A percentile compares a stretch with the other conserved stretches of the same genome.
Evolutionary conservation across 1,139 yeast genomes (phyloP).

Genomic region (Sugiyamaella castrensis): DNA sequence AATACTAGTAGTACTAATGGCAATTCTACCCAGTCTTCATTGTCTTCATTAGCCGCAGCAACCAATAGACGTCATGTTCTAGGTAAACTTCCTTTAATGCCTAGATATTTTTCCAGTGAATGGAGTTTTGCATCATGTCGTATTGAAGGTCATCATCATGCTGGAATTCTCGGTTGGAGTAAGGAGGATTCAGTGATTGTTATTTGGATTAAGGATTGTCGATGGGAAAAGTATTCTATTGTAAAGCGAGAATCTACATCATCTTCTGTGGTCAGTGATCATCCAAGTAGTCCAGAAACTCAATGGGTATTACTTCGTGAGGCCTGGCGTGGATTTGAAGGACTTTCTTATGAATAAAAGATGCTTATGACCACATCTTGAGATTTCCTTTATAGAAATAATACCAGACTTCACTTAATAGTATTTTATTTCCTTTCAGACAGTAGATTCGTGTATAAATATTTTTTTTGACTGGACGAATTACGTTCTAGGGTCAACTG

Average conservation of each 20-base stretch:
- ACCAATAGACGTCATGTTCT: slow-evolving; percentile 64
- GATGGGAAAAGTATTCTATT: slow-evolving; percentile 84
- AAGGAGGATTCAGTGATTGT: slow-evolving; percentile 63
- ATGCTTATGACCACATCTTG: too few species aligned
- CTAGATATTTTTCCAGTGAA: slow-evolving; percentile 74
- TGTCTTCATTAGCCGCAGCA: slow-evolving; percentile 13
- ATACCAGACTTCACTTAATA: not conserved
- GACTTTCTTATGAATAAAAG: slow-evolving; percentile 19
- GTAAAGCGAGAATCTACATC: slow-evolving; percentile 44
- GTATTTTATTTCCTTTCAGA: too few species aligned
- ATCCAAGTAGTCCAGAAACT: slow-evolving; percentile 26
- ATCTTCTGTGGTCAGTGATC: slow-evolving; percentile 15
- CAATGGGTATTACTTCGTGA: slow-evolving; percentile 64
- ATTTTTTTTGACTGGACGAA: too few species aligned
- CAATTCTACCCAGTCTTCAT: slow-evolving; percentile 5
- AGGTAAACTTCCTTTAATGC: slow-evolving; percentile 63
- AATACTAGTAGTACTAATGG: not conserved
- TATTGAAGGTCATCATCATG: slow-evolving; percentile 39
- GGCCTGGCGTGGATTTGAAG: slow-evolving; percentile 70
- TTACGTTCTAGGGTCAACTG: too few species aligned
- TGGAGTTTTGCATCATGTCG: slow-evolving; percentile 90
- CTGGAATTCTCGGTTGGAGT: slow-evolving; percentile 67
- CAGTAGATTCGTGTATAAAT: too few species aligned
- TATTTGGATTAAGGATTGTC: slow-evolving; percentile 63
- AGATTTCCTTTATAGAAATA: not conserved